Evolutionary conservation across 2,329 filamentous ascomycete genomes (phyloP).

Genomic region (Epichloe bromicola): DNA sequence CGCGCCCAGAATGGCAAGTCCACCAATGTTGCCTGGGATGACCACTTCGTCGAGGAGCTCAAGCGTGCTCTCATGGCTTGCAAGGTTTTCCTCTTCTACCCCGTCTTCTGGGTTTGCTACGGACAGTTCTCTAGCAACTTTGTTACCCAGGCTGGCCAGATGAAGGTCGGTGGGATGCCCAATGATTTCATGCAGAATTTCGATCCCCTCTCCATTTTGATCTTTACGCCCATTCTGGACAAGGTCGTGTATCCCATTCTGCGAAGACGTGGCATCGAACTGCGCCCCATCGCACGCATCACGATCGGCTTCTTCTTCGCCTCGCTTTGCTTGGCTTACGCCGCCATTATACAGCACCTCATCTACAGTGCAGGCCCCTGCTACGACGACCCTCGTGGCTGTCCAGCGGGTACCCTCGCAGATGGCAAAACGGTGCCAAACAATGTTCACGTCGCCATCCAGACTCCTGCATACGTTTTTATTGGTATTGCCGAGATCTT

Average conservation of each 20-base stretch:
- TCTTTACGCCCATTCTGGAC: conserved; percentile 54
- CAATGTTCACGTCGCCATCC: conserved; percentile 41
- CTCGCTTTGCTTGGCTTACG: conserved; percentile 42
- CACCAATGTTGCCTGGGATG: conserved; percentile 44
- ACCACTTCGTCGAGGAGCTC: conserved; percentile 59
- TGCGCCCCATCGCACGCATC: conserved; percentile 54
- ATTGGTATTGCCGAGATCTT: conserved; percentile 49
- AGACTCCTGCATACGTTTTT: conserved; percentile 41
- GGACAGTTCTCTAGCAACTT: conserved; percentile 56
- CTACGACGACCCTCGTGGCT: conserved; percentile 29
- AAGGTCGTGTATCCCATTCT: conserved; percentile 48
- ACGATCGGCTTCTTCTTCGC: conserved; percentile 47
- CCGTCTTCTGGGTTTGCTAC: conserved; percentile 56
- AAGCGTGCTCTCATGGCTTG: conserved; percentile 55
- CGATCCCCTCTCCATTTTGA: conserved; percentile 51
- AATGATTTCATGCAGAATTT: conserved; percentile 60
- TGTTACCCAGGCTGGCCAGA: conserved; percentile 44
- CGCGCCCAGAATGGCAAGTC: conserved; percentile 37
- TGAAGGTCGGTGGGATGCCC: conserved; percentile 51
- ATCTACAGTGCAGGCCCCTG: conserved; percentile 44
- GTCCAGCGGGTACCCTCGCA: conserved; percentile 17
- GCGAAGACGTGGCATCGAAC: conserved; percentile 41
- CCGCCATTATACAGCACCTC: conserved; percentile 44
- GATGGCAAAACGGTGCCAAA: conserved; percentile 22
- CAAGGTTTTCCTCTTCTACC: conserved; percentile 56